Percentiles rank a stretch among this genome's conserved stretches.
Evolutionary conservation across 192 early-diverging fungal species (phyloP).

Genomic region (Lobosporangium transversale): DNA sequence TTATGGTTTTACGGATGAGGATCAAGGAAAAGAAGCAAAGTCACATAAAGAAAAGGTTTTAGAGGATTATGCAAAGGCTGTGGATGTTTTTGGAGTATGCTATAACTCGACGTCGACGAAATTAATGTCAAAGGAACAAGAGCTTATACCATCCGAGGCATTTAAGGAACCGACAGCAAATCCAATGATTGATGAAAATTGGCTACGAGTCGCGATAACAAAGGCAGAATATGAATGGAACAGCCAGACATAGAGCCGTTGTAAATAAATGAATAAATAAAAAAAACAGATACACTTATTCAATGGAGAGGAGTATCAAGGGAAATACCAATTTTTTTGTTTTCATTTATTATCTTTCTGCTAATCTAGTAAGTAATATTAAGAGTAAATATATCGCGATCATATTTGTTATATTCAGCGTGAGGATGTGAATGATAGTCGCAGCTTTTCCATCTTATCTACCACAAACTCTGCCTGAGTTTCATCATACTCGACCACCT

Average conservation of each 20-base stretch:
- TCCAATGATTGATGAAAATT: background rate
- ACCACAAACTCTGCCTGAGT: slow-evolving; percentile 14
- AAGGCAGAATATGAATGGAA: slow-evolving; percentile 21
- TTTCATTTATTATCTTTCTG: too few relatives aligned
- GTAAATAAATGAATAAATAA: background rate
- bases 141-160: too few relatives aligned
- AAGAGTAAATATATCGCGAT: too few relatives aligned
- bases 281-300: background rate
- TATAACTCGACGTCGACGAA: background rate
- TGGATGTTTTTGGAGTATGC: slow-evolving; percentile 9
- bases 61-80: background rate
- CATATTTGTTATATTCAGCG: background rate
- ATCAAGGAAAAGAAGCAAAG: too few relatives aligned
- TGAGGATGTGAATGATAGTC: slow-evolving; percentile 2
- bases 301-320: too few relatives aligned
- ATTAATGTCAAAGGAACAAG: background rate
- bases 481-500: slow-evolving; percentile 34
- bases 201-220: slow-evolving; percentile 12
- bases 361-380: too few relatives aligned
- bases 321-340: too few relatives aligned
- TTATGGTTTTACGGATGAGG: too few relatives aligned
- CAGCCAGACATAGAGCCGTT: too few relatives aligned
- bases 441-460: slow-evolving; percentile 24
- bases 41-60: background rate
- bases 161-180: slow-evolving; percentile 9